These are phyloP conservation scores for Fusarium sp. DNA, from an alignment of 2,329 filamentous ascomycete species.

Conservation along the genomic window DNA sequence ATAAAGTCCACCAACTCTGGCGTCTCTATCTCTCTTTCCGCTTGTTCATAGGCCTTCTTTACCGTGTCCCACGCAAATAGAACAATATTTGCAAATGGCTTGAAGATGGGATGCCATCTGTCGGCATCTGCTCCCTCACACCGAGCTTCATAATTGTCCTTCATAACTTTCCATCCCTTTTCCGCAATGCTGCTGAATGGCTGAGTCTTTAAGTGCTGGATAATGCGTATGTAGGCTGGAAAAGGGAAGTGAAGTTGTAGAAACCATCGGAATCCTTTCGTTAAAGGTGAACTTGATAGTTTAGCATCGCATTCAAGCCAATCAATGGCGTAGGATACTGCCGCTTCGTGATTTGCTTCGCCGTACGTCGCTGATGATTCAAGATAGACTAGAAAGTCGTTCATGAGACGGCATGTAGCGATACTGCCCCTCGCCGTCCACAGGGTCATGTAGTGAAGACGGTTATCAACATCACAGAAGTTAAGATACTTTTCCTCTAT, in stretches of 20 bases:
- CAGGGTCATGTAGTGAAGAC: constrained; percentile 53
- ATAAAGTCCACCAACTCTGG: background rate
- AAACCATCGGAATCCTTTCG: constrained; percentile 51
- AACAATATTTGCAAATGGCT: background rate
- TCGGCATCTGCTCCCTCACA: background rate
- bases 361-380: constrained; percentile 35
- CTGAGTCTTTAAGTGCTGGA: constrained; percentile 44
- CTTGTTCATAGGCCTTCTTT: background rate
- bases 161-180: background rate
- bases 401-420: constrained; percentile 60
- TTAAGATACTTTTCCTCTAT: constrained; percentile 59
- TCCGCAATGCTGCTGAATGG: background rate
- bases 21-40: background rate
- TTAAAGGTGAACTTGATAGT: constrained; percentile 44
- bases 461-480: constrained; percentile 50
- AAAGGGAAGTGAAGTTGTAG: constrained; percentile 51
- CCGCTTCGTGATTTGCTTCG: constrained; percentile 43
- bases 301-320: constrained; percentile 52
- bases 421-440: constrained; percentile 53
- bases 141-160: background rate
- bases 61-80: background rate
- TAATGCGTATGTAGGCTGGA: constrained; percentile 52
- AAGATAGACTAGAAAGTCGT: constrained; percentile 52
- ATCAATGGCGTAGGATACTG: constrained; percentile 44
- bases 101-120: background rate